phyloP scores from a whole-genome alignment of 2,329 filamentous ascomycete genomes.

The Xylariomycetidae sp. region DNA sequence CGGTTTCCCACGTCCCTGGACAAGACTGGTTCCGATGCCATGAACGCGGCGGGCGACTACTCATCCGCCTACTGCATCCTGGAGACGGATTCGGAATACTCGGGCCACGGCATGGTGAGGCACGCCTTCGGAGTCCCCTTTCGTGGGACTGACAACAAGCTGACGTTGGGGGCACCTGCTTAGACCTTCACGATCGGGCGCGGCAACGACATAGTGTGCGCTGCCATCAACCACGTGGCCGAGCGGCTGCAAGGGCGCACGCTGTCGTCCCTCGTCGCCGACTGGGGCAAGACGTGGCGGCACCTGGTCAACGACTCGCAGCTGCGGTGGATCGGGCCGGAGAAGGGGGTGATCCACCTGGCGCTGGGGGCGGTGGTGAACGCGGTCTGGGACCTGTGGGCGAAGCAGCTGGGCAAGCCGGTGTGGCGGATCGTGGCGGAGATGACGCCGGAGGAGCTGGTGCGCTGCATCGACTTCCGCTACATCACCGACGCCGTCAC shows the following conservation, averaged over 20 bases:
- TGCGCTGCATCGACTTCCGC: conserved; percentile 84
- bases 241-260: conserved; percentile 70
- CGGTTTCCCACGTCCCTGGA: conserved; percentile 87
- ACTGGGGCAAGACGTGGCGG: conserved; percentile 88
- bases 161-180: background rate
- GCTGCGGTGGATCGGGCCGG: conserved; percentile 87
- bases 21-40: conserved; percentile 94
- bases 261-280: conserved; percentile 66
- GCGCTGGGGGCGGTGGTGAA: conserved; percentile 86
- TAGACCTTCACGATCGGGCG: conserved; percentile 78
- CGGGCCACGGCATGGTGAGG: conserved; percentile 72
- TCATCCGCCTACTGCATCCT: conserved; percentile 92
- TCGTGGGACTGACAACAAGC: background rate
- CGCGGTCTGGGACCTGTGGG: conserved; percentile 94
- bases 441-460: conserved; percentile 83
- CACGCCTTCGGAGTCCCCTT: background rate
- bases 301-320: conserved; percentile 88
- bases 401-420: conserved; percentile 76
- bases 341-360: conserved; percentile 91
- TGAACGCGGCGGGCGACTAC: conserved; percentile 92
- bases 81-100: conserved; percentile 65
- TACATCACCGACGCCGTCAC: conserved; percentile 95
- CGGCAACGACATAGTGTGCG: conserved; percentile 88
- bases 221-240: conserved; percentile 72
- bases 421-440: conserved; percentile 88